A percentile compares a stretch with the other conserved stretches of the same genome.
Conservation (phyloP, 257 asterid genomes). For the Echites panduratus region DNA sequence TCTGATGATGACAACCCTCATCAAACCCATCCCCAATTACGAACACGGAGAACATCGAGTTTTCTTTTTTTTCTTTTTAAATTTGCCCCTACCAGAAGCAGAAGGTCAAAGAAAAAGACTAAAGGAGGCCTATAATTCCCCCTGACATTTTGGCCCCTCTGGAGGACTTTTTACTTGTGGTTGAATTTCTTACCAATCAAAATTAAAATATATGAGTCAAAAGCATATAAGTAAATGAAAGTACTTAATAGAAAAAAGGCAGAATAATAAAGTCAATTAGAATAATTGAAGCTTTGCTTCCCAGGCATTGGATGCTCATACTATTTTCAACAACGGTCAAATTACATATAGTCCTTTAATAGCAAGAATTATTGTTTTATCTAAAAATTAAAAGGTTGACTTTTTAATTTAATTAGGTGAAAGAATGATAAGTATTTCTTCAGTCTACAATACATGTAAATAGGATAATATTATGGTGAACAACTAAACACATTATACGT, state of each 20-base stretch:
- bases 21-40: neutral
- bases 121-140: neutral
- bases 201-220: neutral
- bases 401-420: too few species aligned
- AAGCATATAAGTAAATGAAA: neutral
- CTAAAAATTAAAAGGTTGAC: too few species aligned
- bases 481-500: too few species aligned
- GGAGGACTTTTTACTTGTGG: neutral
- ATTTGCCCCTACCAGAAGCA: too few species aligned
- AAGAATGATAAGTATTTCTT: too few species aligned
- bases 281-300: neutral
- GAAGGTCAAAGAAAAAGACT: constrained; percentile 6
- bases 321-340: neutral
- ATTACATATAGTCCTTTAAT: neutral
- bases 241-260: neutral
- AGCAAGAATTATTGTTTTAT: too few species aligned
- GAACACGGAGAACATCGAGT: too few species aligned
- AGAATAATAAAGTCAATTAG: neutral
- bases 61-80: too few species aligned
- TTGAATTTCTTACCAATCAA: neutral
- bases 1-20: neutral
- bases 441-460: too few species aligned
- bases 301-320: neutral
- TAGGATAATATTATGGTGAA: too few species aligned
- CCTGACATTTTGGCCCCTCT: neutral